Evolutionary conservation across 768 basidiomycete genomes (phyloP), one percentile per base, ranked within the genome.

Genomic region (Boletus coccyginus): DNA sequence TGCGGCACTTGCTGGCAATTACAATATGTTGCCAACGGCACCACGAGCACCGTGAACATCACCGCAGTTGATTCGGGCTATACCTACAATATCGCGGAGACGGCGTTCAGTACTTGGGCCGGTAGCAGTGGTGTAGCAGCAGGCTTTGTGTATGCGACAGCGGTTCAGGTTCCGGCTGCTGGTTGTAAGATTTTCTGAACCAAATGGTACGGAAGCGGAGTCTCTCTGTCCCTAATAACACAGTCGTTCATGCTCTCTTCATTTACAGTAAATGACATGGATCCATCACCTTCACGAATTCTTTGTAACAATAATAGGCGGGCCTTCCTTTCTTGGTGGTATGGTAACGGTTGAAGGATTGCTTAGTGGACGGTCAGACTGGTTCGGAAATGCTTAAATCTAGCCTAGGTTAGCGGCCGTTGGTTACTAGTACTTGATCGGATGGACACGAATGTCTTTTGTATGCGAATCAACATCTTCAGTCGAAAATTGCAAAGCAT

Each of bases 1-100:
- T 86, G 85, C 58, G 84, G 84, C 19, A 75, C 79, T 39, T 87
- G 84, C 71, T 87, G 83, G 82, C 54, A 49, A 21, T 16, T 45
- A 4, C 0, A 0, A 3, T 27, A 33, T 46, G 21, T 6, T 52
- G 42, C 9, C 14, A 12, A 45, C n/a, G 52, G 51, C 16, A 9
- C 14, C 12, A 27, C n/a, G 3, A 1, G 8, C 4, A 36, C 5
- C 24, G 13, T 7, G 9, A 4, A 11, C 12, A 29, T 50, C 16
- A 43, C 14, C 10, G 48, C 48, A 13, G 53, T 55, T 24, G 53
- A 41, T 35, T 32, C 19, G n/a, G 46, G 32, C 14, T 5, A 5
- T 19, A 29, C 12, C n/a, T 54, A 33, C 32, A 48, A 49, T 41
- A 35, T 48, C 17, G 31, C 32, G 17, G 31, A 49, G 35, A 8